Base-by-base conservation (phyloP, 1,139 yeast species). In the Nakaseomyces kungkrabaensis region DNA sequence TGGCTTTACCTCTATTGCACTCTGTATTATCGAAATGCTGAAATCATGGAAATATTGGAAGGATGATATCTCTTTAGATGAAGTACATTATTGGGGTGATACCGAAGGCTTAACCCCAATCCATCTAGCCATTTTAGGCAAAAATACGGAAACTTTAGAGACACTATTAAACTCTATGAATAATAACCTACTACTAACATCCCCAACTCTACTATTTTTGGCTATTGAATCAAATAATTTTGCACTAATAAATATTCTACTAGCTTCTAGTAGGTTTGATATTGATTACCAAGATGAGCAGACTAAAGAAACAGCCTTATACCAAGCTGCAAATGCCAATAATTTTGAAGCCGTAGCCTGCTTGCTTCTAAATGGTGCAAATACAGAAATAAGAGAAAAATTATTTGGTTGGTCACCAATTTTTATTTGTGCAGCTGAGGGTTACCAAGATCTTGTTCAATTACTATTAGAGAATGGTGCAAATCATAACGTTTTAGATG, bases 361-460 rank as follows among this genome's bases (percentile, higher is more conserved):
- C 52, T 69, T 85, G 40, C 71, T 92, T 52, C 60, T 72, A 6
- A 67, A 73, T 38, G 79, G 78, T 8, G 96, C 96, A 1, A 72
- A 82, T 58, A 70, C 90, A 1, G 96, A 89, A 63, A 71, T 87
- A 51, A 79, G 84, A 0, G 98, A 92, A 61, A 65, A 70, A 24
- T 74, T 85, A 0, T 90, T 87, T 67, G 96, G 96, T 0, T 92
- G 97, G 97, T 88, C 97, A 1, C 97, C 98, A 2, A 72, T 92
- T 5, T 89, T 92, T 63, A 79, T 83, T 45, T 95, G 97, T 26
- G 94, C 96, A 0, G 84, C 89, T 24, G 96, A 90, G 59, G 97
- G 97, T 0, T 79, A 69, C 52, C 63, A 63, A 33, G 78, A 78
- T 2, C 72, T 87, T 41, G 86, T 82, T 8, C 67, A 75, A 48